Evolutionary conservation across 768 basidiomycete genomes (phyloP), one percentile per base, ranked within the genome.

Genomic region (Daedaleopsis nitida): DNA sequence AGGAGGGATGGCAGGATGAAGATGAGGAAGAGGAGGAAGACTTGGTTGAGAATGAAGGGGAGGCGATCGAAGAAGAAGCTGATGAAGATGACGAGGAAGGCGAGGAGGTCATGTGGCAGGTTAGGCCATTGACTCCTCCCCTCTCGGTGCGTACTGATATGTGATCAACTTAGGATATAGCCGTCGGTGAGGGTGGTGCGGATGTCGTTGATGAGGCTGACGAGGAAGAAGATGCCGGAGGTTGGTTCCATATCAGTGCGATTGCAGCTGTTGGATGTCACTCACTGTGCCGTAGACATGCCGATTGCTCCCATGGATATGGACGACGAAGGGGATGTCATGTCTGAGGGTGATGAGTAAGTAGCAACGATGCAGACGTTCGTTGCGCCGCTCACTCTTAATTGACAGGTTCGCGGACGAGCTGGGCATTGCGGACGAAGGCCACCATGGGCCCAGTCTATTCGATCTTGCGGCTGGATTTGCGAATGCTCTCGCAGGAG

Each of bases 21-120:
- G 87, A 86, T n/a, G 88, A 87, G 0, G 87, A 88, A 48, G 88
- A 87, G 0, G 87, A 88, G 44, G 89, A 86, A 52, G 82, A 78
- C 50, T 72, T 77, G 5, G 79, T 77, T 6, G 74, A 72, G 44
- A 84, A 86, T 32, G 81, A 81, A 1, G 77, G 80, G 10, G 71
- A 69, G 43, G 69, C 76, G 44, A 72, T 73, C 1, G 77, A 74
- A n/a, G 76, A 72, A 16, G 73, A 71, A 6, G 73, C 70, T 7
- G 74, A 70, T 3, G 73, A 73, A 13, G 70, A 72, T 24, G 75
- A 74, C 19, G 74, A 77, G 56, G 78, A 77, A 37, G 75, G 64
- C n/a, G 77, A 73, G 10, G 79, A 78, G 54, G 75, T 75, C 7
- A 74, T 76, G 64, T 79, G 77, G 80, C 74, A 78, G 73, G 79